Base-by-base conservation (phyloP, 1,139 yeast genomes). In the Blastobotrys proliferans region DNA sequence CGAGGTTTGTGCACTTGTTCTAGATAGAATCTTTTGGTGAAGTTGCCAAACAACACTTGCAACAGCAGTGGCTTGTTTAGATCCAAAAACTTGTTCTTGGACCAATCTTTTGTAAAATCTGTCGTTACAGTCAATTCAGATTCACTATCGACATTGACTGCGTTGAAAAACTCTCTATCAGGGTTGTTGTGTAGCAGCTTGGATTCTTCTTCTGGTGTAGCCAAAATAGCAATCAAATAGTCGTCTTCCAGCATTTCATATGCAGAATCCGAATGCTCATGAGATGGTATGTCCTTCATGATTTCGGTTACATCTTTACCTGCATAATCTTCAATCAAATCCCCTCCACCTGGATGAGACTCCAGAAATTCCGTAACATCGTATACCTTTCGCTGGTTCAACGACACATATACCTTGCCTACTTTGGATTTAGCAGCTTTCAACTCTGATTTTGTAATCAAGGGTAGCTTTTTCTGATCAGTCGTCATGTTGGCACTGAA, bases 1-100 rank as follows among this genome's bases (percentile, higher is more conserved):
- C 98, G 81, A 44, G 98, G 98, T 64, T 97, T 79, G 66, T 92
- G 98, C 35, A 92, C 94, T 67, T 92, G 97, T 62, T 88, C 96
- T 60, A 92, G 73, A 64, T 92, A 92, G 60, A 92, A 92, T 39
- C 85, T 94, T 63, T 86, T 90, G 35, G 83, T 60, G 70, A 87
- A 92, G 36, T 76, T 73, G 33, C 88, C 79, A 49, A 74, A 72
- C 48, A 86, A 66, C 41, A 92, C 85, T 68, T 92, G 98, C 66
- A 76, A 62, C 43, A 92, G 68, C 55, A 92, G 70, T 1, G 98
- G 95, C 62, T 78, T 80, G 57, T 74, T 79, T 59, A 92, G 76
- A 62, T 92, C 97, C 57, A 92, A 72, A 62, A 92, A 92, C 63
- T 84, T 75, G 72, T 92, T 94, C 55, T 80, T 82, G 54, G 74